phyloP scores from a whole-genome alignment of 257 asterid species.

The Solanum okadae region DNA sequence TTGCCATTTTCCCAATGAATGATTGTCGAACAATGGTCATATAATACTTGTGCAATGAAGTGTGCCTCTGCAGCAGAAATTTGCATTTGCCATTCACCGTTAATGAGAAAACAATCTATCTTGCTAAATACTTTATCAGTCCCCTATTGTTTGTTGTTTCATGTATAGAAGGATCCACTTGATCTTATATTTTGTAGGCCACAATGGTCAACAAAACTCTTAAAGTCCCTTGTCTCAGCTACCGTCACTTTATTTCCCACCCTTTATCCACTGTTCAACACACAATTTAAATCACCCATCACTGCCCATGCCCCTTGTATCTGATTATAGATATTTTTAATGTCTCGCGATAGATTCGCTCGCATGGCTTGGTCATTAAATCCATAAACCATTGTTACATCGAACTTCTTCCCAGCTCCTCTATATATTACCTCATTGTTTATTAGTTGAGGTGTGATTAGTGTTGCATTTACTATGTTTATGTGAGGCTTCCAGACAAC shows the following conservation, averaged over 20 bases:
- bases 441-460: too few species aligned
- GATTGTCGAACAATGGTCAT: neutral
- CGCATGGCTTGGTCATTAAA: neutral
- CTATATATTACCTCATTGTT: neutral
- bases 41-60: neutral
- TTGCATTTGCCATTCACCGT: neutral
- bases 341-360: neutral
- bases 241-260: neutral
- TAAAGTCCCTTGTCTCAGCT: neutral
- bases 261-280: neutral
- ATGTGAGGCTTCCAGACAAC: too few species aligned
- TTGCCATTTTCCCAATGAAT: neutral
- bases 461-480: too few species aligned
- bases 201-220: too few species aligned
- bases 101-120: neutral
- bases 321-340: neutral
- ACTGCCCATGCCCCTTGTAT: neutral
- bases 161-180: neutral
- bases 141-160: neutral
- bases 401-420: neutral
- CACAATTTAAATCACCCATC: neutral
- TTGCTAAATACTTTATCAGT: neutral
- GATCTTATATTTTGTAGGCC: neutral
- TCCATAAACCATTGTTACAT: neutral
- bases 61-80: neutral